phyloP scores from a whole-genome alignment of 345 rosid species.

The Brassica napus region Da-Ae NC_063448.1:20517501-20518000 shows the following conservation, averaged over 20 bases:
- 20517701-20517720: neutral
- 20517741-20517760: neutral
- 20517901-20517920: neutral
- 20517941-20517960: neutral
- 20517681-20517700: neutral
- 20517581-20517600: neutral
- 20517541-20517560: too few species aligned
- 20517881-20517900: neutral
- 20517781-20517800: neutral
- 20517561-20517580: neutral
- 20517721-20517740: neutral
- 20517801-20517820: neutral
- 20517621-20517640: neutral
- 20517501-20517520: too few species aligned
- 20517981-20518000: neutral
- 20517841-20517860: neutral
- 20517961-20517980: neutral
- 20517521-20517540: too few species aligned
- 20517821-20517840: neutral
- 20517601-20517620: too few species aligned
- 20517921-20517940: conserved; percentile 6
- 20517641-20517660: neutral
- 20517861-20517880: neutral
- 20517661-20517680: conserved; percentile 5
- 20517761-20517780: conserved; percentile 2